Conservation (phyloP, 352 stramenopile species). For the Achlya hypogyna region DNA sequence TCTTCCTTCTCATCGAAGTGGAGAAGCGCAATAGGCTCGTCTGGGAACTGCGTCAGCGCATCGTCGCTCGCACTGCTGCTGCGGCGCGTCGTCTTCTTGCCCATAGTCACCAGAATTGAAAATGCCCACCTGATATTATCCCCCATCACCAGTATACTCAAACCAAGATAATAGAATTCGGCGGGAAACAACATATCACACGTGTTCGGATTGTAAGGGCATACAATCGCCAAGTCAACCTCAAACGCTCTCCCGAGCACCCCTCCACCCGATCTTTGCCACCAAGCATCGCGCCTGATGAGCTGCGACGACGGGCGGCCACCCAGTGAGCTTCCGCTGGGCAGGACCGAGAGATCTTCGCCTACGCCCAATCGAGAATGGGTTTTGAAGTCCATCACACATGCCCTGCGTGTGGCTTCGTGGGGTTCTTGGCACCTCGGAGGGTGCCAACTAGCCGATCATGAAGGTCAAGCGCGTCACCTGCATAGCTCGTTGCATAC, state of each 20-base stretch:
- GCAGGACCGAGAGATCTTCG: too few species aligned
- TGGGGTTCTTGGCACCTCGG: too few species aligned
- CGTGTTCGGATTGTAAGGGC: neutral
- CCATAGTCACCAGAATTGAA: constrained; percentile 12
- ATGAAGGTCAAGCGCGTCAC: too few species aligned
- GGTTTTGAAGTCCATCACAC: too few species aligned
- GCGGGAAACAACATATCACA: neutral
- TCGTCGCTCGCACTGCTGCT: neutral
- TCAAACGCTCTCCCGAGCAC: neutral
- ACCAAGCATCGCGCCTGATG: neutral
- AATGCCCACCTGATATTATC: neutral
- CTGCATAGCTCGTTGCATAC: too few species aligned
- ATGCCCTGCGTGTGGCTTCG: too few species aligned
- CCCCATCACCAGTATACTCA: neutral
- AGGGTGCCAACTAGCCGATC: too few species aligned
- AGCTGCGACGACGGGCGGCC: too few species aligned
- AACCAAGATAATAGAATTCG: neutral
- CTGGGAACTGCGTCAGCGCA: constrained; percentile 43
- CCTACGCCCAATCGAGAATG: too few species aligned
- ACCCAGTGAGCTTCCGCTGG: too few species aligned
- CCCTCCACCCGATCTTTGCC: neutral
- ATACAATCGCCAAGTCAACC: neutral
- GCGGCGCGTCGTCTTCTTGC: constrained; percentile 4
- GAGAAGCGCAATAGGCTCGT: constrained; percentile 74
- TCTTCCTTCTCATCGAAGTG: constrained; percentile 79